Percentiles rank a stretch among this genome's conserved stretches.
These are phyloP conservation scores for Capronia coronata DNA, from an alignment of 2,329 filamentous ascomycete genomes.

Conservation along the genomic window DNA sequence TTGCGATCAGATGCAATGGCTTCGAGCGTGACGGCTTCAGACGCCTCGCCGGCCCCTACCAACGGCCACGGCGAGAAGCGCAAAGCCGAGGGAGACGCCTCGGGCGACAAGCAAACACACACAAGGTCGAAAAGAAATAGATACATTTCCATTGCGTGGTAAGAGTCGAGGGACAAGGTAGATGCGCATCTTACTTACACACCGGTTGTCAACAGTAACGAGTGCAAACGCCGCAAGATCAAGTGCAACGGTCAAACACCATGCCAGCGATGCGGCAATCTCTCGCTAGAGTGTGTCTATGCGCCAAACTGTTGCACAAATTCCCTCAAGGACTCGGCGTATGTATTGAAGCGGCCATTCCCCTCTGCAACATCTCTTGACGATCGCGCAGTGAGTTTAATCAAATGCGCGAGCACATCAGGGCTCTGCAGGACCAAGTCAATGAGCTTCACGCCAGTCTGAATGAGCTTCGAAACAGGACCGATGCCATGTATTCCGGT, in stretches of 20 bases:
- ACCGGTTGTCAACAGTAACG: constrained; percentile 43
- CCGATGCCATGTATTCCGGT: constrained; percentile 27
- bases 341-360: constrained; percentile 28
- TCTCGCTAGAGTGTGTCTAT: constrained; percentile 58
- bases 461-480: constrained; percentile 54
- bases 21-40: constrained; percentile 17
- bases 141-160: constrained; percentile 63
- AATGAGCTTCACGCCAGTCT: constrained; percentile 68
- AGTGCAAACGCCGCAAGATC: constrained; percentile 61
- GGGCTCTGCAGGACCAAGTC: constrained; percentile 74
- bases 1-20: constrained; percentile 12
- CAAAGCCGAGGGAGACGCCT: constrained; percentile 20
- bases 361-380: neutral
- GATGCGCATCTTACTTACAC: neutral
- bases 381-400: constrained; percentile 63
- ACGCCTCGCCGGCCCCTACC: constrained; percentile 19
- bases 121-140: constrained; percentile 58
- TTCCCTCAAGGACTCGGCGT: constrained; percentile 84
- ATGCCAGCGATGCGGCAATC: constrained; percentile 59
- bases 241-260: constrained; percentile 60
- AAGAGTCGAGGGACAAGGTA: constrained; percentile 27
- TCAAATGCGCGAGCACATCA: constrained; percentile 68
- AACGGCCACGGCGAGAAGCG: constrained; percentile 23
- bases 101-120: constrained; percentile 18
- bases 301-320: constrained; percentile 62